Base-by-base conservation (phyloP, 2,329 filamentous ascomycete species). In the Biscogniauxia sp. region DNA sequence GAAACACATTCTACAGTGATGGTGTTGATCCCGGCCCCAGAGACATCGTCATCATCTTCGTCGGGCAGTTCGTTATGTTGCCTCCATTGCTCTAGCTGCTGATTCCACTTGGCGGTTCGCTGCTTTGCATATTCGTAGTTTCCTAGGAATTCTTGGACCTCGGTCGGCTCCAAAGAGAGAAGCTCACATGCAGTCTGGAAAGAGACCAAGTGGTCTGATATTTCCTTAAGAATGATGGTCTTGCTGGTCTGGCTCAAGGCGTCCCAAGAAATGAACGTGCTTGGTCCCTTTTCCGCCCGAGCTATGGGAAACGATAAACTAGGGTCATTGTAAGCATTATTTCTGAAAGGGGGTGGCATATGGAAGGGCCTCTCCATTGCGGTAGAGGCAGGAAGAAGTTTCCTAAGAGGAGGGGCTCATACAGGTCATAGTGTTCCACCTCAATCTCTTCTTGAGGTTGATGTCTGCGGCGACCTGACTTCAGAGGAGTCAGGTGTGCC, bases 131-230 rank as follows among this genome's bases (percentile, higher is more conserved):
- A 20, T 3, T 28, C 49, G 17, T 57, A 15, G 11, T 20, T 15
- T 11, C 17, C 17, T 19, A 57, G 55, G 26, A 57, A 57, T 19
- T 13, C 23, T n/a, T 52, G 17, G 26, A 41, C 50, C n/a, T 57
- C 50, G 13, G 15, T 20, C 6, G 45, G 11, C 13, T 53, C 25
- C 4, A 57, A 25, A 15, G 17, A 3, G 17, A 57, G 55, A 2
- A 11, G 7, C 8, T 52, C 20, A 45, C 55, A 57, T 17, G 55
- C 55, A 19, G n/a, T 13, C 20, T 57, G 55, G 49, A 57, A 57
- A n/a, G 55, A 57, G 13, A 15, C 15, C 11, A 52, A 26, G 9
- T 25, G 13, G 8, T 52, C 25, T 11, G 50, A 13, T 5, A 57
- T n/a, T 51, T 20, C n/a, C 19, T 57, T 52, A 50, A 57, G 49